These are phyloP conservation scores for Ajuga chamaepitys DNA, from an alignment of 257 asterid species.

Conservation along the genomic window DNA sequence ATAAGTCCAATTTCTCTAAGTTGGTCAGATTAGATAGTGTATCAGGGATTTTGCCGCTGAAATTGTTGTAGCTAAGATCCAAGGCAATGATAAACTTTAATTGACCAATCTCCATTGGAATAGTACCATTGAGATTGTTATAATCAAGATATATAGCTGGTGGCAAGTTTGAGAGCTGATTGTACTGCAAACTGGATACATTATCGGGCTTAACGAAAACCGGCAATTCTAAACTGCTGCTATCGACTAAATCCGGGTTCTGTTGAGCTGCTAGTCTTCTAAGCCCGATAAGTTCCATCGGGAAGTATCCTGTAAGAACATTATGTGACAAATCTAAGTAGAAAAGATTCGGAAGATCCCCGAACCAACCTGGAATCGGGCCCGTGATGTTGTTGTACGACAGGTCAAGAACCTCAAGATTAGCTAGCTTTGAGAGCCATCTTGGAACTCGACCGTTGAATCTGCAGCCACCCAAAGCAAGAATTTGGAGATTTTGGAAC, in stretches of 20 bases:
- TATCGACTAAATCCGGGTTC: slow-evolving; percentile 40
- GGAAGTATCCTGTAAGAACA: slow-evolving; percentile 57
- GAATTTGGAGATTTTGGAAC: slow-evolving; percentile 55
- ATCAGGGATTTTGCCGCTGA: slow-evolving; percentile 71
- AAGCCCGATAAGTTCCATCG: slow-evolving; percentile 44
- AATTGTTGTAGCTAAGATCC: slow-evolving; percentile 61
- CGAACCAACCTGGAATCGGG: slow-evolving; percentile 70
- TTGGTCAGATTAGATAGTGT: slow-evolving; percentile 71
- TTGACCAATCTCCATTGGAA: slow-evolving; percentile 66
- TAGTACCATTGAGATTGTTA: slow-evolving; percentile 55
- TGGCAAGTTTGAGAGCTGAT: slow-evolving; percentile 75
- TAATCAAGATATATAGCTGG: slow-evolving; percentile 65
- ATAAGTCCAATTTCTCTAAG: slow-evolving; percentile 74
- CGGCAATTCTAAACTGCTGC: slow-evolving; percentile 76
- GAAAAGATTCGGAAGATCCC: slow-evolving; percentile 59
- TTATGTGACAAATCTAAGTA: slow-evolving; percentile 80
- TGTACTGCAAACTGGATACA: slow-evolving; percentile 69
- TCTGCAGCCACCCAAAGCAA: slow-evolving; percentile 73
- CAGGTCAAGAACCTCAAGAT: slow-evolving; percentile 70
- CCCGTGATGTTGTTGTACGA: slow-evolving; percentile 59
- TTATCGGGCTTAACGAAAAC: slow-evolving; percentile 81
- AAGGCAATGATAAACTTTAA: slow-evolving; percentile 60
- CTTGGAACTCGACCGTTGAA: slow-evolving; percentile 59
- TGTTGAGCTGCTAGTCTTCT: slow-evolving; percentile 46
- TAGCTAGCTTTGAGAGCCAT: slow-evolving; percentile 50